Base-by-base conservation (phyloP, 805 yeast species). In the Candida odintsovae region DNA sequence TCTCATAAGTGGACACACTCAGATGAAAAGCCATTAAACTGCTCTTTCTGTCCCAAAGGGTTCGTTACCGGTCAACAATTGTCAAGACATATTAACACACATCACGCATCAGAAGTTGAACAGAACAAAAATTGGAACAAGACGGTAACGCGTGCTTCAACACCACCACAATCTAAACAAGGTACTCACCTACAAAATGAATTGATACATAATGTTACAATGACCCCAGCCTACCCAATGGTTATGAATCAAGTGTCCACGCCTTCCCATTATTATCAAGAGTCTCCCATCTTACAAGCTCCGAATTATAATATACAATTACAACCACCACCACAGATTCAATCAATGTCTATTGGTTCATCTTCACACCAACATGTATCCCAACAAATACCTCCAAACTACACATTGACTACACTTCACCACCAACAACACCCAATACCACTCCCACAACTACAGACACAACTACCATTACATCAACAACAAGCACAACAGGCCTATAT, bases 1-100 rank as follows among this genome's bases (percentile, higher is more conserved):
- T 86, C 92, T 13, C 97, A 89, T 61, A 58, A 72, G 48, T 70
- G 87, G 56, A 85, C 90, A 18, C 96, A 88, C 58, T 57, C 69
- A 7, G 67, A 67, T 16, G 70, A 66, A 8, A 82, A 80, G 53
- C 86, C 86, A 0, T 69, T 67, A 51, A 76, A 73, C 36, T 82
- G 88, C 56, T 58, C 69, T 0, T 53, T 73, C 0, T 82, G 88
- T 56, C 75, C 75, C 6, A 82, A 80, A 59, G 83, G 86, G 1
- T 81, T 80, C 41, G 77, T 76, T 50, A 66, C 84, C 0, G 61
- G 62, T 39, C 87, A 82, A 58, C 86, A 80, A 54, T 64, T 82
- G 41, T 72, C 70, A 48, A 64, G 87, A 47, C 88, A 82, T 60
- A 77, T 75, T 58, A 73, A 70, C 41, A 76, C 84, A 2, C 87